phyloP scores from a whole-genome alignment of 139 green algal species.

The Volvox reticuliferus region DNA sequence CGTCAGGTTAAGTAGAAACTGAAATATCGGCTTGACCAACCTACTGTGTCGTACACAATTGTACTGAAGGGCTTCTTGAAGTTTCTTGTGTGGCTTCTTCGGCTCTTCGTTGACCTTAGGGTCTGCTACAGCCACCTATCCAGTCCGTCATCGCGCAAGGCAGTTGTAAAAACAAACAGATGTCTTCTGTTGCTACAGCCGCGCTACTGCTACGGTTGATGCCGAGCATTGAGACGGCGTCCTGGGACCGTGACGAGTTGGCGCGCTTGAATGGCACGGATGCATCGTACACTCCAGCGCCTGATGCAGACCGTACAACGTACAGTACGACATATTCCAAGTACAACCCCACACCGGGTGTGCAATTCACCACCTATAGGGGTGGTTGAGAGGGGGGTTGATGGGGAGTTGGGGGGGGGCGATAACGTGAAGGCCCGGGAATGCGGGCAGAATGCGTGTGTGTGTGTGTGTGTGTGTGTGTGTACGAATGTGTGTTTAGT shows the following conservation, averaged over 20 bases:
- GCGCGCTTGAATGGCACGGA: background rate
- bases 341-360: constrained; percentile 85
- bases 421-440: no score
- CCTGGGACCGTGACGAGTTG: constrained; percentile 1
- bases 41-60: no score
- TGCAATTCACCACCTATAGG: background rate
- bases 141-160: background rate
- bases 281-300: background rate
- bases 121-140: no score
- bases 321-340: constrained; percentile 64
- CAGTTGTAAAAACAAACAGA: background rate
- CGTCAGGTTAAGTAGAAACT: no score
- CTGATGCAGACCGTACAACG: background rate
- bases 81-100: no score
- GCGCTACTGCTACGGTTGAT: background rate
- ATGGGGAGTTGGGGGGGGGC: no score
- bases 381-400: background rate
- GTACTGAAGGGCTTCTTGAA: no score
- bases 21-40: no score
- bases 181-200: background rate
- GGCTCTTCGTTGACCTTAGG: no score
- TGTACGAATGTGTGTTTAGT: no score
- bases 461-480: no score
- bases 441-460: no score
- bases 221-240: background rate